Evolutionary conservation across 202 grass and related monocot species (phyloP).

Genomic region (Panicum virgatum): DNA sequence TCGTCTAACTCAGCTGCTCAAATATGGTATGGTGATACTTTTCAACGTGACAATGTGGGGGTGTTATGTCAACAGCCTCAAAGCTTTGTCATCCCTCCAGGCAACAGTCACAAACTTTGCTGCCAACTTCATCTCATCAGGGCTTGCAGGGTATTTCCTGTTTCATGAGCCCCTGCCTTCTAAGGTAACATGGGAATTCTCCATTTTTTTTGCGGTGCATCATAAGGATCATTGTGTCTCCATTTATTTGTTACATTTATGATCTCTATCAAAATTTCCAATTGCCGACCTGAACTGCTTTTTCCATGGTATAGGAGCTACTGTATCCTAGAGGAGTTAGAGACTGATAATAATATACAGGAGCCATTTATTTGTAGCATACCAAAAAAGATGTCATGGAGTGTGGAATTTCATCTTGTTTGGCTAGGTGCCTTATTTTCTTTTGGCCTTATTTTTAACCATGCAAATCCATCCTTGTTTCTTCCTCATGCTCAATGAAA

Average conservation of each 20-base stretch:
- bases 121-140: slow-evolving; percentile 82
- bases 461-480: background rate
- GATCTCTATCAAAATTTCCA: background rate
- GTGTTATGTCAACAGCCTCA: slow-evolving; percentile 91
- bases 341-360: background rate
- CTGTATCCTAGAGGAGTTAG: background rate
- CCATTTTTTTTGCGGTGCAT: slow-evolving; percentile 8
- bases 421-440: background rate
- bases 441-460: background rate
- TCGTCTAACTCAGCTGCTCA: slow-evolving; percentile 52
- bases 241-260: background rate
- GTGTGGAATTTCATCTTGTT: background rate
- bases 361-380: background rate
- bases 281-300: background rate
- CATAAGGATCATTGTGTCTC: background rate
- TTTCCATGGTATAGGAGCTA: background rate
- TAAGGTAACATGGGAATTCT: slow-evolving; percentile 49
- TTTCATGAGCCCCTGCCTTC: slow-evolving; percentile 79
- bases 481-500: background rate
- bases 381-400: background rate
- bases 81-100: slow-evolving; percentile 80
- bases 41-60: slow-evolving; percentile 91
- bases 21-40: slow-evolving; percentile 77
- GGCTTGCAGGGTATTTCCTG: slow-evolving; percentile 82
- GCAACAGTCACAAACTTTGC: slow-evolving; percentile 95